These are phyloP conservation scores for Mortierella alpina DNA, from an alignment of 192 early-diverging fungal species.

Conservation along the genomic window DNA sequence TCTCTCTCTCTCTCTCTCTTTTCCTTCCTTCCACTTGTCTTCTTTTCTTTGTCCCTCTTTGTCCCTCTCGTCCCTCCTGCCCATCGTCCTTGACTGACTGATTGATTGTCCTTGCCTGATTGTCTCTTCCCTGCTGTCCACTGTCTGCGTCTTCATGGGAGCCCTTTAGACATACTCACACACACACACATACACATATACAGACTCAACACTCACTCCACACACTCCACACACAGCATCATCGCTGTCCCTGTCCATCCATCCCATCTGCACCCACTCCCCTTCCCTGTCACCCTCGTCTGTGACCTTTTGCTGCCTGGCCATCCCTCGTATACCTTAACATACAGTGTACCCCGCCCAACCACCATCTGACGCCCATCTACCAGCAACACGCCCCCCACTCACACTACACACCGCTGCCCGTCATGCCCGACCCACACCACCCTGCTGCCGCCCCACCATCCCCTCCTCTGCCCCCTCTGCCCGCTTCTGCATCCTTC, in stretches of 20 bases:
- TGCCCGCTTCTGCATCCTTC: conserved; percentile 7
- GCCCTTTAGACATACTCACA: not conserved
- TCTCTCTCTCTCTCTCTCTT: conserved; percentile 3
- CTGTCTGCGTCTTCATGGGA: not conserved
- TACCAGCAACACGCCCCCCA: not conserved
- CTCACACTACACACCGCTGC: not conserved
- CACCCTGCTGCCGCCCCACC: not conserved
- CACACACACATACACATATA: too few species aligned
- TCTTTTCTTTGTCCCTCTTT: not conserved
- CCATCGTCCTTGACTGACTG: too few species aligned
- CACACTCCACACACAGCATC: not conserved
- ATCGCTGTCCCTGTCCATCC: not conserved
- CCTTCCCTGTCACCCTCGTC: not conserved
- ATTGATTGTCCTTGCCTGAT: not conserved
- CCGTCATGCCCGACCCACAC: conserved; percentile 4
- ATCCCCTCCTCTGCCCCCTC: conserved; percentile 11
- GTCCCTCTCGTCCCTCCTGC: not conserved
- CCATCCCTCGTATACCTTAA: conserved; percentile 16
- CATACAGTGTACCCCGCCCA: not conserved
- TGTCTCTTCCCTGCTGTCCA: not conserved
- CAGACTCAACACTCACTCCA: not conserved
- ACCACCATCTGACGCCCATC: not conserved
- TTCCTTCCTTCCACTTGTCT: not conserved
- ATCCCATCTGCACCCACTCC: not conserved
- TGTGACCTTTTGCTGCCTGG: too few species aligned